A percentile compares a stretch with the other conserved stretches of the same genome.
Conservation (phyloP, 2,329 filamentous ascomycete species). For the Ophiostoma triangulosporum region DNA sequence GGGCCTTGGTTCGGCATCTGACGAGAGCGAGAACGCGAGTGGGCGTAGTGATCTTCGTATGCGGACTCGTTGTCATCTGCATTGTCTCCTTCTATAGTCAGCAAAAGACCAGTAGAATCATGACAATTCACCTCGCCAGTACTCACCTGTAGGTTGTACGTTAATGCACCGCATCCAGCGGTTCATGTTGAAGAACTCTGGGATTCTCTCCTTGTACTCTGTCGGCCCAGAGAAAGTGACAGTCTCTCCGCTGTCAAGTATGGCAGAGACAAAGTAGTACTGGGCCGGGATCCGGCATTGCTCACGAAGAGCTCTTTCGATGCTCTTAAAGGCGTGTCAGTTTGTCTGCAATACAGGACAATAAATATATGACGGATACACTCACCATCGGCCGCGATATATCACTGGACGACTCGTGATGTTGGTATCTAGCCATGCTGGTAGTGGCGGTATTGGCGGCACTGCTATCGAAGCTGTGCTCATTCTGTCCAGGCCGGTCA, state of each 20-base stretch:
- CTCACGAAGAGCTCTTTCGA: slow-evolving; percentile 37
- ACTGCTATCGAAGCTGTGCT: slow-evolving; percentile 7
- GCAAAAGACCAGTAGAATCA: too few species aligned
- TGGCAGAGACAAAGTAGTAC: slow-evolving; percentile 38
- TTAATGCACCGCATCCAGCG: slow-evolving; percentile 25
- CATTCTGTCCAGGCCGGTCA: slow-evolving; percentile 11
- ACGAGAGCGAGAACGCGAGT: slow-evolving; percentile 4
- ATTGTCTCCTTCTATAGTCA: too few species aligned
- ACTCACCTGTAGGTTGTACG: slow-evolving; percentile 26
- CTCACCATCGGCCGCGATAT: slow-evolving; percentile 17
- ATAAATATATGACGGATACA: background rate
- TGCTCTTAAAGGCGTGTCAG: slow-evolving; percentile 16
- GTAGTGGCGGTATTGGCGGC: background rate
- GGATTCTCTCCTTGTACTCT: slow-evolving; percentile 25
- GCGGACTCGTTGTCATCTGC: background rate
- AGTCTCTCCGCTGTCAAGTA: slow-evolving; percentile 33
- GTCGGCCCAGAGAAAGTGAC: slow-evolving; percentile 33
- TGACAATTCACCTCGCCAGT: too few species aligned
- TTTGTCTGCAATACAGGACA: background rate
- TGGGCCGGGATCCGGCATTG: slow-evolving; percentile 38
- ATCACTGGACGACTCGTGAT: slow-evolving; percentile 11
- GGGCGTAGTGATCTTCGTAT: background rate
- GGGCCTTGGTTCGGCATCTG: slow-evolving; percentile 1
- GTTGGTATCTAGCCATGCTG: slow-evolving; percentile 10
- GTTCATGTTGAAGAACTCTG: slow-evolving; percentile 32